Evolutionary conservation across 345 rosid genomes (phyloP), one percentile per base, ranked within the genome.

Genomic region (Erysimum cheiranthoides): DNA sequence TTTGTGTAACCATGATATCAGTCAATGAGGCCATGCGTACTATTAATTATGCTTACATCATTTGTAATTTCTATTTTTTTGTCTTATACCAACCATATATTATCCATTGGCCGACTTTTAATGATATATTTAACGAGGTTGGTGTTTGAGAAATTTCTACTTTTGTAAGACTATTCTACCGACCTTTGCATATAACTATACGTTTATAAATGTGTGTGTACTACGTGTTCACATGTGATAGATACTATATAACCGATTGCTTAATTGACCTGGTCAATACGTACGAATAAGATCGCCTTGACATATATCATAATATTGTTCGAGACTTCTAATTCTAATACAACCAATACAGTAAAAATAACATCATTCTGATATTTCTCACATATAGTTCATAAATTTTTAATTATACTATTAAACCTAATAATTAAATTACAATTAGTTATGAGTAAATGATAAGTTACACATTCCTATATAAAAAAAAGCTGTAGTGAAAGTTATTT

Each of bases 161-260:
- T 56, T 65, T 56, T 66, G 17, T 21, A 2, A 75, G 79, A 75
- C 73, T 40, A 75, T 50, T 67, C 73, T 39, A 67, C 68, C 30
- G 54, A 59, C 54, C 13, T 38, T 58, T 66, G 11, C 59, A 38
- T 16, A 35, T 45, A 57, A 30, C 10, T 36, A 54, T 63, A 13
- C 13, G 62, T 52, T 61, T 16, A 21, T 73, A 43, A 9, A 65
- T 17, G 45, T 73, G 57, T 61, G 38, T 45, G 16, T 18, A 56
- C 50, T 66, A 57, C 59, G 62, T 60, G 79, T 68, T 75, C 69
- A 75, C 74, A 68, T 66, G 61, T 50, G 21, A 60, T 17, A 50
- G n/a, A n/a, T n/a, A n/a, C 56, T 68, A 76, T 30, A 67, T 16
- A 66, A 49, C 46, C 51, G 38, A 61, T 68, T 68, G 63, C 64